Evolutionary conservation across 306 rosid genomes (phyloP).

Genomic region (Malus sylvestris): DNA sequence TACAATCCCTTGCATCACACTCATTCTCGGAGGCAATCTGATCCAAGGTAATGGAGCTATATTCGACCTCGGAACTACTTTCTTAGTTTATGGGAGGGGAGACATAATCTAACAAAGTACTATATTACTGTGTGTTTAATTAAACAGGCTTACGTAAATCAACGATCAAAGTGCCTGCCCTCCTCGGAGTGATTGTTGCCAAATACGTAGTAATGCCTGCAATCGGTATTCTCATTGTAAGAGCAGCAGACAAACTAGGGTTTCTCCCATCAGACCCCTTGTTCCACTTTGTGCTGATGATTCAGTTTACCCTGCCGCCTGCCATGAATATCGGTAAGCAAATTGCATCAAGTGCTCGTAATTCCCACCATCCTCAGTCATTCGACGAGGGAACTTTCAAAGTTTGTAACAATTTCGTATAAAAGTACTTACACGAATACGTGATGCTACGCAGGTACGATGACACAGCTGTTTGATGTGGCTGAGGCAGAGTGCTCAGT

Average conservation of each 20-base stretch:
- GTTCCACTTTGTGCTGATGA: conserved; percentile 57
- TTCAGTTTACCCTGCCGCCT: conserved; percentile 85
- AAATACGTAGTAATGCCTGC: conserved; percentile 42
- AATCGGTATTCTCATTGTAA: conserved; percentile 61
- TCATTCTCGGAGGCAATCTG: conserved; percentile 87
- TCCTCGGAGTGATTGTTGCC: conserved; percentile 34
- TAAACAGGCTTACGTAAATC: conserved; percentile 54
- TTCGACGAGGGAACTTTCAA: neutral
- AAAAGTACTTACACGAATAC: neutral
- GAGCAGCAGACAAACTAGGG: conserved; percentile 41
- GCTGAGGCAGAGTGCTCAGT: conserved; percentile 91
- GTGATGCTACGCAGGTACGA: conserved; percentile 42
- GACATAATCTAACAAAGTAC: neutral
- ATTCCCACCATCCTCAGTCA: neutral
- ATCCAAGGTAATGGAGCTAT: conserved; percentile 40
- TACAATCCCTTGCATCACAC: conserved; percentile 80
- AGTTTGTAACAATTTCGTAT: neutral
- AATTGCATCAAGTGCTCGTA: neutral
- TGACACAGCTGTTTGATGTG: conserved; percentile 76
- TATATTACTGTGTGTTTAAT: neutral
- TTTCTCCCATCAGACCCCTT: conserved; percentile 61
- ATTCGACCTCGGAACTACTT: neutral
- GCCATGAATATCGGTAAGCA: conserved; percentile 81
- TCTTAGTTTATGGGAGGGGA: neutral
- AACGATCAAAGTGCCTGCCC: conserved; percentile 26